Base-by-base conservation (phyloP, 331 rosid species). In the Acacia concinna region DNA sequence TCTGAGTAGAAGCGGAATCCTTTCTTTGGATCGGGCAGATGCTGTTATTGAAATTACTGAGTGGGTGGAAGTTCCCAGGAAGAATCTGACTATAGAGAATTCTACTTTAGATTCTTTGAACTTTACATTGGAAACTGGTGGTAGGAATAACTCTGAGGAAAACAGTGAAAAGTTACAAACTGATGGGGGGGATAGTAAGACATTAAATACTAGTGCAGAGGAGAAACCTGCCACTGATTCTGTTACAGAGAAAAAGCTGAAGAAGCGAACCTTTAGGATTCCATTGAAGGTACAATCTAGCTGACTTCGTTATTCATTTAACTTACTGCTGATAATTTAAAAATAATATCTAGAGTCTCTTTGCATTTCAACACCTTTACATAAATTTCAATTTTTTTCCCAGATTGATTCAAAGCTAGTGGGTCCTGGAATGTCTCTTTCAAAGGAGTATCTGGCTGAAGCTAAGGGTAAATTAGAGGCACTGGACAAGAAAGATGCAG, bases 1-100 rank as follows among this genome's bases (percentile, higher is more conserved):
- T 83, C 89, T 95, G 77, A 92, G 97, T 80, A 89, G 96, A 87
- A 93, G 99, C 89, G 99, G 97, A 85, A 79, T 93, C 81, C 82
- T 95, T 78, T 91, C 96, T 81, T 86, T 95, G 83, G 99, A 95
- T 74, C 90, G 98, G 81, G 97, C 98, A 69, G 99, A 93, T 79
- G 98, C 99, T 74, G 88, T 93, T 71, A 77, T 95, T 71, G 99
- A 95, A 88, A 89, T 90, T 75, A 75, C 94, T 21, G 99, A 95
- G 87, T 95, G 97, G 99, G 94, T 95, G 68, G 99, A 95, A 82
- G 91, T 95, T 84, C 97, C 93, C 59, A 89, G 60, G 76, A 91
- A 85, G 84, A 93, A 89, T 83, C 75, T 89, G 76, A 87, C 93
- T 40, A 20, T 87, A 57, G 99, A 91, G 79, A 93, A 95, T 84